Conservation (phyloP, 345 rosid genomes). For the Conringia planisiliqua region DNA sequence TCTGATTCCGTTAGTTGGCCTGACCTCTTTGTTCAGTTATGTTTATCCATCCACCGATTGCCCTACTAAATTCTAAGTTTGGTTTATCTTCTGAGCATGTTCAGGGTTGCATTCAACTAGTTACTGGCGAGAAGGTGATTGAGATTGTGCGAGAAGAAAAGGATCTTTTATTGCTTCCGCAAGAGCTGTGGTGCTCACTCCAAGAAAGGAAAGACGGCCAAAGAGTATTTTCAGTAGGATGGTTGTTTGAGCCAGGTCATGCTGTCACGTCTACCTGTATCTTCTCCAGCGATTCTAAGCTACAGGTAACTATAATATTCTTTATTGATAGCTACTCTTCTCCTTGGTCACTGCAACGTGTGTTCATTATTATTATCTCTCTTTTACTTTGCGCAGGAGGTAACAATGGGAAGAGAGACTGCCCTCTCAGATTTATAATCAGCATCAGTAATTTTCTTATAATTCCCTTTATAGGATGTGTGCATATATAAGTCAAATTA, state of each 20-base stretch:
- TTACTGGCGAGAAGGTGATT: conserved; percentile 38
- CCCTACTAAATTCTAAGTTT: not conserved
- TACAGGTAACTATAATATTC: conserved; percentile 40
- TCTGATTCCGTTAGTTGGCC: conserved; percentile 22
- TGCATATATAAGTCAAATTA: conserved; percentile 19
- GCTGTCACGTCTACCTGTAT: conserved; percentile 61
- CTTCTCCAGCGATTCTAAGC: conserved; percentile 53
- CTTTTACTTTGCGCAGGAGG: conserved; percentile 24
- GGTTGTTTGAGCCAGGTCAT: conserved; percentile 54
- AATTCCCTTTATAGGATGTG: conserved; percentile 14
- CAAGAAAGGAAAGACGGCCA: conserved; percentile 42
- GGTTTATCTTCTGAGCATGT: conserved; percentile 1
- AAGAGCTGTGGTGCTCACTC: conserved; percentile 67
- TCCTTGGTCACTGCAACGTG: not conserved
- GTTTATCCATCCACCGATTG: not conserved
- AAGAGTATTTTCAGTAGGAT: conserved; percentile 59
- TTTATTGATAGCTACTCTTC: not conserved
- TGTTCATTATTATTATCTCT: conserved; percentile 5
- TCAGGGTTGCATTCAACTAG: conserved; percentile 46
- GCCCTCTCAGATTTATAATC: conserved; percentile 11
- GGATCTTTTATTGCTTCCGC: conserved; percentile 65
- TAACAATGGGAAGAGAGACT: conserved; percentile 31
- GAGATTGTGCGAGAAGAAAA: conserved; percentile 52
- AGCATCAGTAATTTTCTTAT: conserved; percentile 2
- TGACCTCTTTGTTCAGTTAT: not conserved